Evolutionary conservation across 2,329 filamentous ascomycete genomes (phyloP).

Genomic region (Fusarium denticulatum): DNA sequence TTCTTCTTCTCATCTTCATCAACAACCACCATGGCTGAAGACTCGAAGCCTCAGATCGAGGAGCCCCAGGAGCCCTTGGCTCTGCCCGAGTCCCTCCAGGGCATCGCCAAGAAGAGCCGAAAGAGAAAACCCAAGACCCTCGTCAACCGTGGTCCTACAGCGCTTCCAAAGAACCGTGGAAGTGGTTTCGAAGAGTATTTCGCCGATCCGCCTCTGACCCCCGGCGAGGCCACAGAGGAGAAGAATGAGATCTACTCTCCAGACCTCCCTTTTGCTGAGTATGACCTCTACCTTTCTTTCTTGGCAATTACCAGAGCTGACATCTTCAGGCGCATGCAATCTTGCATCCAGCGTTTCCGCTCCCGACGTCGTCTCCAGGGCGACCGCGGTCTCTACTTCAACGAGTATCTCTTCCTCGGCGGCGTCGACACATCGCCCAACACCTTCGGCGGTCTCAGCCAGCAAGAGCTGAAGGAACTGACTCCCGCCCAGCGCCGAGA

Average conservation of each 20-base stretch:
- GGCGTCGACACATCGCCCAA: slow-evolving; percentile 72
- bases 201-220: slow-evolving; percentile 81
- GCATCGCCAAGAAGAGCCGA: slow-evolving; percentile 35
- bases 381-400: slow-evolving; percentile 72
- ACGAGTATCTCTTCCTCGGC: slow-evolving; percentile 83
- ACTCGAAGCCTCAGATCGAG: not conserved
- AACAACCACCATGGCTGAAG: not conserved
- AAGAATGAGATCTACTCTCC: slow-evolving; percentile 71
- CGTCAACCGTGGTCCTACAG: slow-evolving; percentile 51
- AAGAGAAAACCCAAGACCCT: slow-evolving; percentile 24
- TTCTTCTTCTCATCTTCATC: not conserved
- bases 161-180: slow-evolving; percentile 55
- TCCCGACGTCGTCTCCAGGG: slow-evolving; percentile 77
- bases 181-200: slow-evolving; percentile 85
- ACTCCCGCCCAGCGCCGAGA: slow-evolving; percentile 70
- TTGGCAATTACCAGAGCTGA: slow-evolving; percentile 15
- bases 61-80: not conserved
- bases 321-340: slow-evolving; percentile 75
- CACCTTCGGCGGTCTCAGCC: slow-evolving; percentile 69
- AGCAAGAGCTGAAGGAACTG: slow-evolving; percentile 63
- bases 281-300: too few relatives aligned
- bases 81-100: slow-evolving; percentile 22
- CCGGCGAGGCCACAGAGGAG: slow-evolving; percentile 73
- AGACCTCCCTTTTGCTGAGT: slow-evolving; percentile 66
- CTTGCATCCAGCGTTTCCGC: slow-evolving; percentile 84